These are phyloP conservation scores for Carex scoparia DNA, from an alignment of 176 grass and related monocot species.

Conservation along the genomic window DNA sequence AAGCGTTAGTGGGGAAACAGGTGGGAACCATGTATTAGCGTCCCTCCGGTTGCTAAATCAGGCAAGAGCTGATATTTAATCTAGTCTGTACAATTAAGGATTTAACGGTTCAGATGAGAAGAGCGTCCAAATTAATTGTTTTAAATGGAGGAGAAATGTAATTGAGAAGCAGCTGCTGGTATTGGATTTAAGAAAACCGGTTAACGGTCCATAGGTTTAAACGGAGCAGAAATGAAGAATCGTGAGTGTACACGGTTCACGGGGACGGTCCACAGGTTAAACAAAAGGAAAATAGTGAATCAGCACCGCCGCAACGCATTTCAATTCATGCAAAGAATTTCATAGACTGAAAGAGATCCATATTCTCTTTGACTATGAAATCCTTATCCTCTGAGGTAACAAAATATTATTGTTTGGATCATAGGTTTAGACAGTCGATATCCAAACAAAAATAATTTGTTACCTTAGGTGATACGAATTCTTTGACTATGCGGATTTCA, in stretches of 20 bases:
- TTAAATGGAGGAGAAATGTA: not conserved
- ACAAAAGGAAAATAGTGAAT: not conserved
- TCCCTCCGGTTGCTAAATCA: not conserved
- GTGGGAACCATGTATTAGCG: not conserved
- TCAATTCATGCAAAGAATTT: not conserved
- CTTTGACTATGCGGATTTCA: not conserved
- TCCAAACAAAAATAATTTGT: no score
- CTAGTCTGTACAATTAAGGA: not conserved
- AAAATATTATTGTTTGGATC: no score
- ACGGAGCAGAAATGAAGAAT: not conserved
- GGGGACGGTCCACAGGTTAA: not conserved
- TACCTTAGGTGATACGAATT: not conserved
- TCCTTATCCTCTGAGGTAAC: no score
- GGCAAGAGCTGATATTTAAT: not conserved
- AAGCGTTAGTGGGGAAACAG: not conserved
- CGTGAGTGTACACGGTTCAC: not conserved
- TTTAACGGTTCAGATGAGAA: not conserved
- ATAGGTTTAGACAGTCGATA: no score
- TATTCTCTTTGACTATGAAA: not conserved
- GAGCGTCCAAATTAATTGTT: not conserved
- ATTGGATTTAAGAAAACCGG: not conserved
- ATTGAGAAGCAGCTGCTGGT: not conserved
- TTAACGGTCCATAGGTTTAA: conserved; percentile 1
- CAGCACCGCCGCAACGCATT: not conserved
- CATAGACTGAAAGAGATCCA: not conserved